These are phyloP conservation scores for Astragalus membranaceus DNA, from an alignment of 306 rosid species.

Conservation along the genomic window DNA sequence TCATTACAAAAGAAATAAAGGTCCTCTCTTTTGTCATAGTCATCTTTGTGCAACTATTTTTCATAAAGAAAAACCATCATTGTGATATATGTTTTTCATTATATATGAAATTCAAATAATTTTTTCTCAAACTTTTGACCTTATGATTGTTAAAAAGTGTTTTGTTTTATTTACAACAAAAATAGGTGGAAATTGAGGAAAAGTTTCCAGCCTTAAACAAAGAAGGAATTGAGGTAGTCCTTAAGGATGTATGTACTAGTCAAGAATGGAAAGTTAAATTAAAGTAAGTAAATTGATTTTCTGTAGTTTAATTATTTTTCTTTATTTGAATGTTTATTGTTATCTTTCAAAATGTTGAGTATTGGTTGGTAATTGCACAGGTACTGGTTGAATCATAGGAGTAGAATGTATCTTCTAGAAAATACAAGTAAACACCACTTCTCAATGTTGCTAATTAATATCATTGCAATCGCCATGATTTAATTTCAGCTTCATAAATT, in stretches of 20 bases:
- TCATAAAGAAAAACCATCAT: no score
- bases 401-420: slow-evolving; percentile 68
- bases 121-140: no score
- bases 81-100: no score
- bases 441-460: neutral
- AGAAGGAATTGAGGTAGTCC: slow-evolving; percentile 35
- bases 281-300: slow-evolving; percentile 33
- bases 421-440: slow-evolving; percentile 35
- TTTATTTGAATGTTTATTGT: neutral
- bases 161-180: neutral
- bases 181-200: slow-evolving; percentile 55
- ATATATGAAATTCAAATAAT: no score
- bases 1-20: no score
- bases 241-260: slow-evolving; percentile 44
- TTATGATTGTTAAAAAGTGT: neutral
- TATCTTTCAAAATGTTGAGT: neutral
- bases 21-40: no score
- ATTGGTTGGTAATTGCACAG: slow-evolving; percentile 20
- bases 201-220: slow-evolving; percentile 47
- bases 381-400: slow-evolving; percentile 54
- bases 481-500: neutral
- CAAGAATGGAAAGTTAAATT: slow-evolving; percentile 40
- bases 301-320: neutral
- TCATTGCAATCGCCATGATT: neutral
- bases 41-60: no score